Base-by-base conservation (phyloP, 1,284 basidiomycete genomes). In the Apiotrichum gracile region DNA sequence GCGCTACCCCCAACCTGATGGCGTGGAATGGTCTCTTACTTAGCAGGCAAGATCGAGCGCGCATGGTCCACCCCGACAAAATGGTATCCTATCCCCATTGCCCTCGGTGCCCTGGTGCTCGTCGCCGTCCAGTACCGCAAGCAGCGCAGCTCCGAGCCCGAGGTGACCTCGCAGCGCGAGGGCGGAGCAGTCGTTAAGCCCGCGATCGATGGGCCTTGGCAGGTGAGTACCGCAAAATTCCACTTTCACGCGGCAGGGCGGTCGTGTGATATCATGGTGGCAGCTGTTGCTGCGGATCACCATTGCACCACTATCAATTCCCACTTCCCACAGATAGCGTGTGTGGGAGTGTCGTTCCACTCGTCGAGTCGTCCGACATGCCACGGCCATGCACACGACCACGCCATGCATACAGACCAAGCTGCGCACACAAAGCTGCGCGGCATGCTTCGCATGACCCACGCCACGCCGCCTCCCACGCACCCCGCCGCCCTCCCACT, bases 1-100 rank as follows among this genome's bases (percentile, higher is more conserved):
- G n/a, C 10, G 22, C 21, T 40, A 7, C 39, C 21, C 24, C 13
- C n/a, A 17, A 38, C 37, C 37, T 38, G 37, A 38, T 38, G 33
- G 33, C 13, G 37, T 38, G 19, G 43, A 22, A 45, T 22, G 26
- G 43, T 27, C n/a, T 29, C 41, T 45, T 34, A 45, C 43, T 19
- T 7, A n/a, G 22, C 35, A 61, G 59, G 50, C 48, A 60, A 70
- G 56, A 72, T 85, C 12, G 74, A 76, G 38, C 71, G 83, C 59
- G 91, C 90, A 24, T 96, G 92, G 91, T 80, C 85, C 61, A 96
- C 93, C 0, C 91, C 89, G 1, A 91, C 88, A 48, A 88, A 85
- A 74, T 98, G 94, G 94, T 93, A 92, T 64, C 93, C 94, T 10
- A 83, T 98, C 41, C 94, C 94, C 16, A 78, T 97, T 55, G 88